These are phyloP conservation scores for Coprinopsis cinerea DNA, from an alignment of 768 basidiomycete species.

Conservation along the genomic window DNA sequence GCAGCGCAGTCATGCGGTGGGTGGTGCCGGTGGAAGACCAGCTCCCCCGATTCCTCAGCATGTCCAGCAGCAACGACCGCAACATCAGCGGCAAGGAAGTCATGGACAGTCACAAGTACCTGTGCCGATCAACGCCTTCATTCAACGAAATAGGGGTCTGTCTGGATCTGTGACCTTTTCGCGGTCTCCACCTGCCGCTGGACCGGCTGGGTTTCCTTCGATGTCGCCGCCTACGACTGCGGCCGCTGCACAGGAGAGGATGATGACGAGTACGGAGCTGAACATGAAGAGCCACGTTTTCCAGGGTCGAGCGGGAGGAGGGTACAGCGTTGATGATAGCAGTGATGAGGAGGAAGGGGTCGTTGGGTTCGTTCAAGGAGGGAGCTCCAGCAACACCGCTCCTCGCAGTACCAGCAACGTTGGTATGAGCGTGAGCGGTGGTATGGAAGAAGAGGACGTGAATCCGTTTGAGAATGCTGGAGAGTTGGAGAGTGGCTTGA, in stretches of 20 bases:
- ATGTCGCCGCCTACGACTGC: slow-evolving; percentile 3
- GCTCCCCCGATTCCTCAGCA: not conserved
- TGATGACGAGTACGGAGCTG: slow-evolving; percentile 34
- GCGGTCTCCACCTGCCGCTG: not conserved
- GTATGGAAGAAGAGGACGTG: not conserved
- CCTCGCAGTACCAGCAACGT: slow-evolving; percentile 4
- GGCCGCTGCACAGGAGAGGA: slow-evolving; percentile 15
- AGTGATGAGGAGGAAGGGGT: slow-evolving; percentile 11
- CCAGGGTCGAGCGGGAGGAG: slow-evolving; percentile 22
- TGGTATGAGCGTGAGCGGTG: slow-evolving; percentile 1
- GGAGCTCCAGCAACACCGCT: too few species aligned
- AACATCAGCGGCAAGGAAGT: not conserved
- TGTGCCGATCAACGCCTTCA: not conserved
- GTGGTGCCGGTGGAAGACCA: not conserved
- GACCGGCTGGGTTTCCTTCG: not conserved
- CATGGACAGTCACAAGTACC: not conserved
- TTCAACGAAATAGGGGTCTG: slow-evolving; percentile 1
- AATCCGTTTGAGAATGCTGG: slow-evolving; percentile 7
- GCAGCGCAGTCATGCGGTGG: not conserved
- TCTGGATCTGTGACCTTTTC: slow-evolving; percentile 10
- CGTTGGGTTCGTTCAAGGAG: too few species aligned
- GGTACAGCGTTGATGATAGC: slow-evolving; percentile 9
- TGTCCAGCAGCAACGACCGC: not conserved
- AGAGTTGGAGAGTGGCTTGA: slow-evolving; percentile 2
- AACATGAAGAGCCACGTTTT: slow-evolving; percentile 35